Evolutionary conservation across 2,329 filamentous ascomycete species (phyloP).

Genomic region (Boeremia exigua): DNA sequence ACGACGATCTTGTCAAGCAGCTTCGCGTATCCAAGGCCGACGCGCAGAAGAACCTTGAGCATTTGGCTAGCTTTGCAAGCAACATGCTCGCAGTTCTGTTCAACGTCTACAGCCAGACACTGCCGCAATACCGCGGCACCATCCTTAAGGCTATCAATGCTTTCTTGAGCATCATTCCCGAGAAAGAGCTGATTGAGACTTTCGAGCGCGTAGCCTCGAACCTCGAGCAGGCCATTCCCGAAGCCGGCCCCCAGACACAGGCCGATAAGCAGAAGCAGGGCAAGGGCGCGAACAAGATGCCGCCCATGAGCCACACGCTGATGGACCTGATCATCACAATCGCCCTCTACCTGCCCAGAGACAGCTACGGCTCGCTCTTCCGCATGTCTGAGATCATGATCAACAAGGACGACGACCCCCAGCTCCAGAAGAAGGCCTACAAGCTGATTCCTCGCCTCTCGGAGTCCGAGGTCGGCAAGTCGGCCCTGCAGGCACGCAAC

Average conservation of each 20-base stretch:
- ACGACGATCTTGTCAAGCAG: slow-evolving; percentile 77
- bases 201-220: slow-evolving; percentile 86
- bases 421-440: slow-evolving; percentile 98
- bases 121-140: slow-evolving; percentile 88
- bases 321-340: slow-evolving; percentile 98
- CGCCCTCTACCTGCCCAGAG: slow-evolving; percentile 86
- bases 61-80: slow-evolving; percentile 78
- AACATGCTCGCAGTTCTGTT: slow-evolving; percentile 97
- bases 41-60: slow-evolving; percentile 80
- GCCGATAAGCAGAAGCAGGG: slow-evolving; percentile 67
- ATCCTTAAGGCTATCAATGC: slow-evolving; percentile 95
- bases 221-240: slow-evolving; percentile 74
- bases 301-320: slow-evolving; percentile 89
- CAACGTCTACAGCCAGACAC: slow-evolving; percentile 96
- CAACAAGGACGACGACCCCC: slow-evolving; percentile 80
- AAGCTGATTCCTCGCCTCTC: slow-evolving; percentile 93
- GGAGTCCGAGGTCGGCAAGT: slow-evolving; percentile 76
- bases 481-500: slow-evolving; percentile 78
- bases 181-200: slow-evolving; percentile 80
- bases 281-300: slow-evolving; percentile 74
- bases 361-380: slow-evolving; percentile 85
- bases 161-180: slow-evolving; percentile 86
- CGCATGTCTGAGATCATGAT: slow-evolving; percentile 84
- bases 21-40: slow-evolving; percentile 76
- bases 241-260: slow-evolving; percentile 67